Percentiles rank a stretch among this genome's conserved stretches.
These are phyloP conservation scores for Pachyrhizus erosus DNA, from an alignment of 306 rosid genomes.

Conservation along the genomic window DNA sequence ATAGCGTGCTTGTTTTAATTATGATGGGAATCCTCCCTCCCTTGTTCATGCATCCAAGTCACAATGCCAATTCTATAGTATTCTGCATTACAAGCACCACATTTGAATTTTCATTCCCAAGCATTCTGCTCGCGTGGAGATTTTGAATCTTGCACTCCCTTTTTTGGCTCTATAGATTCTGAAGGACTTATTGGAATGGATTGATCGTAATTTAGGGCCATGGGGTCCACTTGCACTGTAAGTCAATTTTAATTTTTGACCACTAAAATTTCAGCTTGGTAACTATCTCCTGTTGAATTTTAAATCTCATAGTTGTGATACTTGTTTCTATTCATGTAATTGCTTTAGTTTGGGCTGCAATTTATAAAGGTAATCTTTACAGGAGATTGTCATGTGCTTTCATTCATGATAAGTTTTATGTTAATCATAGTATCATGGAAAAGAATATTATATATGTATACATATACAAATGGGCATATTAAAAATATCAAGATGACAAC, in stretches of 20 bases:
- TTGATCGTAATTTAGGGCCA: slow-evolving; percentile 75
- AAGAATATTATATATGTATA: not conserved
- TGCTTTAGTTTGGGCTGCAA: not conserved
- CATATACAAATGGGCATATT: not conserved
- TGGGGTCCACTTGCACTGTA: slow-evolving; percentile 91
- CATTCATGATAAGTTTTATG: slow-evolving; percentile 10
- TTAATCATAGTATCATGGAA: slow-evolving; percentile 6
- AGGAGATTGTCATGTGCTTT: slow-evolving; percentile 30
- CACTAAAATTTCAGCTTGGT: not conserved
- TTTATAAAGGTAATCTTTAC: not conserved
- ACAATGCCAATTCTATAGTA: not conserved
- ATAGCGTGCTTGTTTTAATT: not conserved
- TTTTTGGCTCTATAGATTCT: slow-evolving; percentile 57
- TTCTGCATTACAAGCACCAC: slow-evolving; percentile 18
- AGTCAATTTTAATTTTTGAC: slow-evolving; percentile 38
- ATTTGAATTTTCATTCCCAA: slow-evolving; percentile 26
- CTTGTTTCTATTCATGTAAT: not conserved
- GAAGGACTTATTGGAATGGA: slow-evolving; percentile 84
- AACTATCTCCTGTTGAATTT: slow-evolving; percentile 17
- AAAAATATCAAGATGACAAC: not conserved
- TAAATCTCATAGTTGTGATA: not conserved
- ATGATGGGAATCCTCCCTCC: slow-evolving; percentile 12
- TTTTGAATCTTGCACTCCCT: not conserved
- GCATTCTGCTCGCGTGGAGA: not conserved
- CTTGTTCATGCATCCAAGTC: slow-evolving; percentile 13